A percentile compares a stretch with the other conserved stretches of the same genome.
Conservation (phyloP, 805 yeast genomes). For the Pichia manshurica region DNA sequence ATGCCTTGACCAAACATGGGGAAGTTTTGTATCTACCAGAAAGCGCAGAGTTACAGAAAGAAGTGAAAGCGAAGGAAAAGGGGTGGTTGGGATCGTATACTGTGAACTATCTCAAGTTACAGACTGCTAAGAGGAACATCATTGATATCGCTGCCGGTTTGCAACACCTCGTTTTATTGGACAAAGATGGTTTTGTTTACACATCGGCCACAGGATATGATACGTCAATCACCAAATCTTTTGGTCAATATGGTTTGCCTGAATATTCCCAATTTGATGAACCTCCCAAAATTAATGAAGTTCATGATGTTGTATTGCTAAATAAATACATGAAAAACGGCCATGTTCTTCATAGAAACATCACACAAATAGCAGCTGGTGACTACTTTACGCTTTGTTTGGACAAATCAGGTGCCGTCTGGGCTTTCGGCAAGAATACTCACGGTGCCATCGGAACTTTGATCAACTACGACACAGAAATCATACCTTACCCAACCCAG, state of each 20-base stretch:
- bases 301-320: slow-evolving; percentile 53
- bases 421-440: slow-evolving; percentile 81
- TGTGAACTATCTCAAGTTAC: slow-evolving; percentile 17
- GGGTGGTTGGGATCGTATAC: slow-evolving; percentile 17
- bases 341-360: slow-evolving; percentile 35
- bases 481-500: slow-evolving; percentile 63
- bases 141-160: slow-evolving; percentile 52
- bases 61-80: slow-evolving; percentile 8
- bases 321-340: slow-evolving; percentile 38
- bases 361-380: slow-evolving; percentile 67
- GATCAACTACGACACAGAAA: slow-evolving; percentile 59
- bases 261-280: slow-evolving; percentile 56
- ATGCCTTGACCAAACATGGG: slow-evolving; percentile 41
- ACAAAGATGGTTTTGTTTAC: slow-evolving; percentile 55
- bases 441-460: slow-evolving; percentile 81
- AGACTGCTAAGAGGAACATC: slow-evolving; percentile 18
- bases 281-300: slow-evolving; percentile 43
- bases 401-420: slow-evolving; percentile 63
- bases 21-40: slow-evolving; percentile 41
- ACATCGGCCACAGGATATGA: slow-evolving; percentile 53
- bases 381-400: slow-evolving; percentile 62
- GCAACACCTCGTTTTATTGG: slow-evolving; percentile 60
- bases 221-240: slow-evolving; percentile 36
- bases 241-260: slow-evolving; percentile 86
- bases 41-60: slow-evolving; percentile 18